Base-by-base conservation (phyloP, 805 yeast genomes). In the Saturnispora silvae region DNA sequence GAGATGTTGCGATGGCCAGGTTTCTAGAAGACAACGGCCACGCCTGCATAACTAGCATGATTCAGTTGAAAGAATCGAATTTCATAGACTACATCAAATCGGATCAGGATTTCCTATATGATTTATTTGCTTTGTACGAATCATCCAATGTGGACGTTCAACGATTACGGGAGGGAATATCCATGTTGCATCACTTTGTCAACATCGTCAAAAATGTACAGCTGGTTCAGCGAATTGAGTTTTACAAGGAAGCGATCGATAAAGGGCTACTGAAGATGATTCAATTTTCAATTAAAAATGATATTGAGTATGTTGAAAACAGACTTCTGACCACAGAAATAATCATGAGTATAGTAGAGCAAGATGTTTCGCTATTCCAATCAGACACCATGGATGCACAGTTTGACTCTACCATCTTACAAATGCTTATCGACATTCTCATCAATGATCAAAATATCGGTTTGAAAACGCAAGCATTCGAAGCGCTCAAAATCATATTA, bases 1-100 rank as follows among this genome's bases (percentile, higher is more conserved):
- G 81, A 54, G 96, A 89, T 55, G 94, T 84, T 15, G 94, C 83
- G 1, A 59, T 89, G 20, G 87, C 92, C 3, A 64, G 95, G 36
- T 61, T 79, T 29, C 54, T 89, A 33, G 97, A 89, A 54, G 97
- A 89, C 53, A 72, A 77, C 31, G 71, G 86, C 4, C 75, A 77
- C 50, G 72, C 71, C 43, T 61, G 81, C 41, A 66, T 92, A 26
- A 63, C 78, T 14, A 73, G 81, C 1, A 60, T 81, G 60, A 78
- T 84, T 4, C 77, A 74, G 48, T 57, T 67, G 46, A 77, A 81
- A 50, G 89, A 84, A 48, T 71, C 75, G 20, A 77, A 75, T 33
- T 70, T 85, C 16, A 66, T 84, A 20, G 68, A 68, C 28, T 76
- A 64, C 47, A 57, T 84, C 29, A 72, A 70, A 46, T 65, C 69